phyloP scores from a whole-genome alignment of 495 filamentous ascomycete genomes.

The Aspergillus egyptiacus region DNA sequence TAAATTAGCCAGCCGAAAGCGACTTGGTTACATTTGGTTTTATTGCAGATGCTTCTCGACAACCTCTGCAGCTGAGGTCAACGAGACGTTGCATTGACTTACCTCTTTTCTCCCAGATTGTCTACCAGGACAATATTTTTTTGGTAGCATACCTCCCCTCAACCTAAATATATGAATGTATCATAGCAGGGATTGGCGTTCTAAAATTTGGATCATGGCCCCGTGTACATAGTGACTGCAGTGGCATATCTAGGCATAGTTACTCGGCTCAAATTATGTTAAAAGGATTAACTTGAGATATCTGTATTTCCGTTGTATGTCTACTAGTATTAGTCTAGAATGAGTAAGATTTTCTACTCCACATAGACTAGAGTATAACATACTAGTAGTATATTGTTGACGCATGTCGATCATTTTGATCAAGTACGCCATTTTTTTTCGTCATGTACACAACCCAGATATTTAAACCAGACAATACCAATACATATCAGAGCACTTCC shows the following conservation, averaged over 20 bases:
- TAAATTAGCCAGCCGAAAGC: not conserved
- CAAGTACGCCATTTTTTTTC: not conserved
- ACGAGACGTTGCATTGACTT: too few species aligned
- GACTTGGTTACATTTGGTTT: not conserved
- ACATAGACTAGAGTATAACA: too few species aligned
- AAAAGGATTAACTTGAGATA: too few species aligned
- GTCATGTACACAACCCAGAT: too few species aligned
- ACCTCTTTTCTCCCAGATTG: too few species aligned
- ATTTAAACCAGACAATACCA: too few species aligned
- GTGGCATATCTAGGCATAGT: not conserved
- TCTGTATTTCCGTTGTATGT: too few species aligned
- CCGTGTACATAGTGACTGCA: slow-evolving; percentile 9
- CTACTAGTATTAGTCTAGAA: too few species aligned
- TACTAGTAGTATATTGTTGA: too few species aligned
- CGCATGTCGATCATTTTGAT: not conserved
- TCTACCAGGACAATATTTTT: not conserved
- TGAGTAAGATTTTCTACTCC: too few species aligned
- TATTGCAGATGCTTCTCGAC: not conserved
- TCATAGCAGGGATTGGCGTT: slow-evolving; percentile 10
- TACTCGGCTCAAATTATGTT: not conserved
- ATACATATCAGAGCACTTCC: too few species aligned
- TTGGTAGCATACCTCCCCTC: slow-evolving; percentile 1
- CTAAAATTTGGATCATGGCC: slow-evolving; percentile 11
- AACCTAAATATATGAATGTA: slow-evolving; percentile 3
- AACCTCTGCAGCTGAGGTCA: not conserved